Base-by-base conservation (phyloP, 2,329 filamentous ascomycete species). In the Albifimbria verrucaria region DNA sequence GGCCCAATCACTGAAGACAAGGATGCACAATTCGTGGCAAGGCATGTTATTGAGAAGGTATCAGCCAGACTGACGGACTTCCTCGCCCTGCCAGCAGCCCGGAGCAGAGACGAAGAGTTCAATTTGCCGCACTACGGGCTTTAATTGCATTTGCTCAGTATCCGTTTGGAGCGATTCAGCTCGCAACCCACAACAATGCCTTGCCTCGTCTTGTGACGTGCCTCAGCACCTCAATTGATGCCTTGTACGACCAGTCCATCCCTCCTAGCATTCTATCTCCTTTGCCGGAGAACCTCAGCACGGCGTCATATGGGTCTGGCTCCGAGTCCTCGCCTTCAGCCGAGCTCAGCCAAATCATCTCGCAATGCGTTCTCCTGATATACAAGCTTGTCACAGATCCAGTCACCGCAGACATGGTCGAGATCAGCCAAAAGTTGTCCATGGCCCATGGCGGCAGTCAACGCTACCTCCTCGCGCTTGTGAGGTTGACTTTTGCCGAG, bases 381-480 rank as follows among this genome's bases (percentile, higher is more conserved):
- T 80, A 85, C 59, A 73, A 68, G 10, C 72, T 84, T 2, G 71
- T 81, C 24, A 84, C 77, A 2, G 72, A 77, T 43, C 72, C 76
- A 0, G 57, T 65, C 11, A 80, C 77, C 2, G 70, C 75, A 1
- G 67, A 74, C 45, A 57, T 71, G 6, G 74, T 73, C 20, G 82
- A 93, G 59, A 82, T 95, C 57, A 80, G 85, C 48, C 79, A 82
- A 48, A 95, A 93, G 67, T 76, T 96, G 5, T 78, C 80, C 0
- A 80, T 81, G 9, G 82, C 89, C 0, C 79, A 83, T 5, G 90
- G 90, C 3, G 89, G 87, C 0, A 82, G 84, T 49, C 91, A 96
- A 64, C 91, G 92, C 50, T 93, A 95, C 63, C 76, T 95, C 1
- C 82, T 97, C 10, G 85, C 85, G 2, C 74, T 99, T 44, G 92